Conservation (phyloP, 2,329 filamentous ascomycete species). For the Herpotrichia juniperi region DNA sequence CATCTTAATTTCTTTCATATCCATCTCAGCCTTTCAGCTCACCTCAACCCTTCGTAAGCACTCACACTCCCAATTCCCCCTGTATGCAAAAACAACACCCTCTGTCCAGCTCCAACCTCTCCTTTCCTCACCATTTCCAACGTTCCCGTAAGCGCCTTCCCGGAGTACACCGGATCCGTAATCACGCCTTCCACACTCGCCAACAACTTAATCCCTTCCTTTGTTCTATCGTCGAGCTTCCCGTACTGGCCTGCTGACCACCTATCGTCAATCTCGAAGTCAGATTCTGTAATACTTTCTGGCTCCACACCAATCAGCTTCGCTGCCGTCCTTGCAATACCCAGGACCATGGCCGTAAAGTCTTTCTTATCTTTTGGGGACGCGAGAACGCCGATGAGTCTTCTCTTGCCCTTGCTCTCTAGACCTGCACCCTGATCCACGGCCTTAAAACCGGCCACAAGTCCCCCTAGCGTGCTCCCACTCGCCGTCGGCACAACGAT, state of each 20-base stretch:
- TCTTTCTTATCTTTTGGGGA: background rate
- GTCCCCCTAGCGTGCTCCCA: constrained; percentile 72
- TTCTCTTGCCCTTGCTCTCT: background rate
- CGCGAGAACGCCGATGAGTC: background rate
- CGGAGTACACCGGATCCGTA: constrained; percentile 78
- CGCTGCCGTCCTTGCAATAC: constrained; percentile 63
- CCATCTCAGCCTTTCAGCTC: too few relatives aligned
- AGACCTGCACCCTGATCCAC: constrained; percentile 38
- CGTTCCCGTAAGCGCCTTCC: constrained; percentile 76
- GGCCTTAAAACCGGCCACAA: constrained; percentile 73
- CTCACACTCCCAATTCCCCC: constrained; percentile 74
- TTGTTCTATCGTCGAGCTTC: constrained; percentile 68
- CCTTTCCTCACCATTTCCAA: constrained; percentile 69
- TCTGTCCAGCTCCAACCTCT: constrained; percentile 64
- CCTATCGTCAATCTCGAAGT: constrained; percentile 67
- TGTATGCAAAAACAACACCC: constrained; percentile 73
- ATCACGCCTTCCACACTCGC: constrained; percentile 74
- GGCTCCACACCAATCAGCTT: constrained; percentile 69
- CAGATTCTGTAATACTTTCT: constrained; percentile 59
- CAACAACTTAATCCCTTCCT: constrained; percentile 72
- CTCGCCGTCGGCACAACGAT: constrained; percentile 74
- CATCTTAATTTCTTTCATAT: too few relatives aligned
- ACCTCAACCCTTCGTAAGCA: constrained; percentile 56
- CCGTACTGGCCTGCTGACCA: constrained; percentile 74
- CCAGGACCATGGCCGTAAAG: background rate